Conservation (phyloP, 2,329 filamentous ascomycete species). For the Xenoacremonium recifei region DNA sequence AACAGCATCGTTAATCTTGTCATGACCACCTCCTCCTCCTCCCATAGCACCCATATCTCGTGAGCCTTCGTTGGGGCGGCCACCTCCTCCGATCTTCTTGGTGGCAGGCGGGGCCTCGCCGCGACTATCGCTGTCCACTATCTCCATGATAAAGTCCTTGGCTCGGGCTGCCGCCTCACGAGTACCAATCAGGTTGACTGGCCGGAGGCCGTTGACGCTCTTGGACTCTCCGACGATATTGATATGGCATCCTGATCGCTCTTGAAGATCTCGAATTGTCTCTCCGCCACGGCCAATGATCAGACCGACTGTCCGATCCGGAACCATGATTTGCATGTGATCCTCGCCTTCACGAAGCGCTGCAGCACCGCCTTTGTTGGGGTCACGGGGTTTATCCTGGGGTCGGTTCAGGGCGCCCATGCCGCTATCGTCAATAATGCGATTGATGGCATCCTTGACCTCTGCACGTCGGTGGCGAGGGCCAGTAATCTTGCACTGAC, state of each 20-base stretch:
- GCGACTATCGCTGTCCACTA: conserved; percentile 86
- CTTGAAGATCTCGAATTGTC: conserved; percentile 89
- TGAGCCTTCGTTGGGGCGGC: conserved; percentile 27
- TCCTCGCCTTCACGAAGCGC: conserved; percentile 76
- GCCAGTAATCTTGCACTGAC: conserved; percentile 85
- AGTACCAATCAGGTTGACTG: conserved; percentile 85
- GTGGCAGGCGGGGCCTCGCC: conserved; percentile 42
- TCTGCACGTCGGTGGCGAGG: conserved; percentile 68
- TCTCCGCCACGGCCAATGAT: conserved; percentile 94
- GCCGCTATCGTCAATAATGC: conserved; percentile 78
- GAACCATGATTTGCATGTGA: conserved; percentile 90
- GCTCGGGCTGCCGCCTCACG: conserved; percentile 71
- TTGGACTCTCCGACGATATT: conserved; percentile 94
- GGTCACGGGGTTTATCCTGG: conserved; percentile 40
- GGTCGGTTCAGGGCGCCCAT: conserved; percentile 48
- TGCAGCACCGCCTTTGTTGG: conserved; percentile 36
- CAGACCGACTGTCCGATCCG: conserved; percentile 85
- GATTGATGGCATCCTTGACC: conserved; percentile 80
- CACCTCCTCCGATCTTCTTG: conserved; percentile 24
- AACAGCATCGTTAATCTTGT: conserved; percentile 80
- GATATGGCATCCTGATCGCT: conserved; percentile 89
- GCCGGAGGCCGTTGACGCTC: conserved; percentile 84
- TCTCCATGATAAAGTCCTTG: conserved; percentile 88
- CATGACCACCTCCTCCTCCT: conserved; percentile 43
- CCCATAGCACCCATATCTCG: conserved; percentile 36